phyloP scores from a whole-genome alignment of 495 filamentous ascomycete species.

The Hapsidospora chrysogenum region DNA sequence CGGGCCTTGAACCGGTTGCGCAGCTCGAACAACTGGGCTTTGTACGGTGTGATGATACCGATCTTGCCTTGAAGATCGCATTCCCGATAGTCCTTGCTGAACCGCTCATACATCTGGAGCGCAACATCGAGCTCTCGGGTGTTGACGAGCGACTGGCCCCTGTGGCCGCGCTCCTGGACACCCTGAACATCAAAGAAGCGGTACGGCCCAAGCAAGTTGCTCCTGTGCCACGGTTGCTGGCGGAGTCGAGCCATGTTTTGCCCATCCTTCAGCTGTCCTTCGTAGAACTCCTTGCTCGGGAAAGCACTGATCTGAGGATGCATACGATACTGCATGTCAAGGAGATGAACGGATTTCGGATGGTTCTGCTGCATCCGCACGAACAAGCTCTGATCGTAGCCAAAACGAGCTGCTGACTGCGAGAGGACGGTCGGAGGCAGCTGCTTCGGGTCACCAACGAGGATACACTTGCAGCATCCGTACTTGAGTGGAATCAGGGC shows the following conservation, averaged over 20 bases:
- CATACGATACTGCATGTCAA: slow-evolving; percentile 98
- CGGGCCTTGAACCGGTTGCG: slow-evolving; percentile 48
- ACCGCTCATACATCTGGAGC: slow-evolving; percentile 62
- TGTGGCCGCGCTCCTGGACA: slow-evolving; percentile 57
- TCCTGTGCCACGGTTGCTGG: slow-evolving; percentile 68
- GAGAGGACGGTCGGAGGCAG: slow-evolving; percentile 91
- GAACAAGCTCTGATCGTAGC: slow-evolving; percentile 96
- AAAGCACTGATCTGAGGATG: slow-evolving; percentile 88
- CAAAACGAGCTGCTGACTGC: slow-evolving; percentile 76
- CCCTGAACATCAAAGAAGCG: slow-evolving; percentile 96
- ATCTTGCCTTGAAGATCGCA: slow-evolving; percentile 68
- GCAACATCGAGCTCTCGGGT: slow-evolving; percentile 71
- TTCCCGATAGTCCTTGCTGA: slow-evolving; percentile 50
- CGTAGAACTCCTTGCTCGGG: slow-evolving; percentile 84
- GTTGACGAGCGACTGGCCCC: slow-evolving; percentile 82
- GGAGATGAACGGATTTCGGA: slow-evolving; percentile 74
- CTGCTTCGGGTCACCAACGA: slow-evolving; percentile 96
- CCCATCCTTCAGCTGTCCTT: slow-evolving; percentile 71
- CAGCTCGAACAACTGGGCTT: slow-evolving; percentile 73
- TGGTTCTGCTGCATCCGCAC: slow-evolving; percentile 93
- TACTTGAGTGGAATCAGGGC: slow-evolving; percentile 96
- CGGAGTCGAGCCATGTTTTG: slow-evolving; percentile 61
- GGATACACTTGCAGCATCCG: slow-evolving; percentile 88
- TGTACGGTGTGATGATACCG: slow-evolving; percentile 95
- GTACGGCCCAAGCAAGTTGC: slow-evolving; percentile 68